A percentile compares a stretch with the other conserved stretches of the same genome.
Evolutionary conservation across 73 alveolate genomes (phyloP).

Genomic region (Paramecium caudatum): DNA sequence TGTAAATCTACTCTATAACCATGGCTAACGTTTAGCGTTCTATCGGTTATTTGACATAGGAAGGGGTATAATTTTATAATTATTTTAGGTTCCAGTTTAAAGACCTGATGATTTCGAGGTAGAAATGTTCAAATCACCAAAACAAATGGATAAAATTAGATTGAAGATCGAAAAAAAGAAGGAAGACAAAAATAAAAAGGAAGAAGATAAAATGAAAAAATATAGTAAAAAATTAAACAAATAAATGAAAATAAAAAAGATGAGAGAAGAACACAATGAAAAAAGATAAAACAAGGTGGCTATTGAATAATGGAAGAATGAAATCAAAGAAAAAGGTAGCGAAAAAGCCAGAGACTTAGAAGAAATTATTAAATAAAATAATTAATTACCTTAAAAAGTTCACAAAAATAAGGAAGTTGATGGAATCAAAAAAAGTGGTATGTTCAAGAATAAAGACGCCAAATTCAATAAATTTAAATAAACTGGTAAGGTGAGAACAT

Average conservation of each 20-base stretch:
- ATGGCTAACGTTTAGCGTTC: conserved; percentile 44
- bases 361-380: conserved; percentile 33
- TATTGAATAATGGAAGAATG: conserved; percentile 63
- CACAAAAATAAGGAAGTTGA: neutral
- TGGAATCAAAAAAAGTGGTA: conserved; percentile 2
- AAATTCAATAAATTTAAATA: neutral
- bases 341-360: conserved; percentile 57
- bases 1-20: conserved; percentile 42
- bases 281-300: conserved; percentile 23
- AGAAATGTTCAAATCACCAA: conserved; percentile 49
- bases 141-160: conserved; percentile 42
- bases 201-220: conserved; percentile 56
- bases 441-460: neutral
- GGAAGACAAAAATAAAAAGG: conserved; percentile 14
- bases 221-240: conserved; percentile 15
- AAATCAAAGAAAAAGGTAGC: conserved; percentile 55
- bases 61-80: conserved; percentile 58
- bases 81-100: conserved; percentile 37
- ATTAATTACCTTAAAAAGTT: neutral
- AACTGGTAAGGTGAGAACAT: neutral
- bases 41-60: conserved; percentile 51
- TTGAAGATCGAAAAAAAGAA: neutral
- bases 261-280: conserved; percentile 64
- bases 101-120: conserved; percentile 64
- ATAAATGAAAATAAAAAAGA: conserved; percentile 47